phyloP scores from a whole-genome alignment of 2,329 filamentous ascomycete genomes.

The Tolypocladium guangdongense region DNA sequence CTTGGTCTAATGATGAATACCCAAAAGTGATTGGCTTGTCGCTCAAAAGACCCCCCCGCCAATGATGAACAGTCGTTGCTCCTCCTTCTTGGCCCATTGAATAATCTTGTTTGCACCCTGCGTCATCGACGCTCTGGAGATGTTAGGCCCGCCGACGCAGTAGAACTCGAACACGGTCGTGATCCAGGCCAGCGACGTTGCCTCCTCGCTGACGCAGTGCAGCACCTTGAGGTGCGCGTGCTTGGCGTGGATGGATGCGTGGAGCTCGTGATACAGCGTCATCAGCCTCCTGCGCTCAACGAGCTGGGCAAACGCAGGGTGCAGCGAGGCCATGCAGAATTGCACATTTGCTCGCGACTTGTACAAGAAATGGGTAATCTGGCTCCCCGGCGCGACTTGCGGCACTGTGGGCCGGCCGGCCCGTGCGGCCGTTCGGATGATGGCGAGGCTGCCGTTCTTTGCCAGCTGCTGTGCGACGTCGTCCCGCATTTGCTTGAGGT shows the following conservation, averaged over 20 bases:
- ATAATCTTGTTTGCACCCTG: conserved; percentile 82
- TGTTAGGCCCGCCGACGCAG: conserved; percentile 74
- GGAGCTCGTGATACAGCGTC: conserved; percentile 74
- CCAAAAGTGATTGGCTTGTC: neutral
- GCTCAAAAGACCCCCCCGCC: conserved; percentile 75
- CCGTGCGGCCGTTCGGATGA: conserved; percentile 61
- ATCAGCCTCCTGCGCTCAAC: conserved; percentile 62
- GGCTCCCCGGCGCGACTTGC: conserved; percentile 70
- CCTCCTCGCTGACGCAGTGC: conserved; percentile 64
- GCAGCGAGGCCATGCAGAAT: conserved; percentile 80
- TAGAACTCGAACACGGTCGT: conserved; percentile 91
- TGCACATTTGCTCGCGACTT: conserved; percentile 93
- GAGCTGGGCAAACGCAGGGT: conserved; percentile 50
- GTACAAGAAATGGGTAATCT: conserved; percentile 86
- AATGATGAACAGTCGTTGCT: conserved; percentile 92
- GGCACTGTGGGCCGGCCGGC: conserved; percentile 60
- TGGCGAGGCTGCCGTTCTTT: conserved; percentile 61
- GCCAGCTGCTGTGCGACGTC: conserved; percentile 57
- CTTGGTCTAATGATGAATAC: conserved; percentile 1
- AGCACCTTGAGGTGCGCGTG: conserved; percentile 79
- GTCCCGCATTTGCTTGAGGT: conserved; percentile 64
- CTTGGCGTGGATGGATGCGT: conserved; percentile 74
- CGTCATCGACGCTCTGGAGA: conserved; percentile 55
- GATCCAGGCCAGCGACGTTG: conserved; percentile 78
- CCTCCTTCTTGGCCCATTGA: conserved; percentile 84